Evolutionary conservation across 176 grass and related monocot genomes (phyloP).

Genomic region (Zizania latifolia): DNA sequence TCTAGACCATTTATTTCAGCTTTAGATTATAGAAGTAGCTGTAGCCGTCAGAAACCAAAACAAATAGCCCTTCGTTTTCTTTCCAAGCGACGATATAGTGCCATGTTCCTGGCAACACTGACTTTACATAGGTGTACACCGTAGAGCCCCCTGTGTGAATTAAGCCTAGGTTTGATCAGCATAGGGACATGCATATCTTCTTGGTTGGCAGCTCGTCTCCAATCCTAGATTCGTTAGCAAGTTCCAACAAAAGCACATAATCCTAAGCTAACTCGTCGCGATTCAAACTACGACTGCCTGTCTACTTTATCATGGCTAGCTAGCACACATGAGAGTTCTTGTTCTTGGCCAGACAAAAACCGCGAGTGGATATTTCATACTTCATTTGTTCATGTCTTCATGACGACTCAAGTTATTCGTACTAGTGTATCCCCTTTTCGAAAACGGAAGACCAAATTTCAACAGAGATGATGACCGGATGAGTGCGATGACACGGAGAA

Average conservation of each 20-base stretch:
- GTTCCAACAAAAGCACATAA: slow-evolving; percentile 51
- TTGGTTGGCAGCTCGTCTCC: slow-evolving; percentile 23
- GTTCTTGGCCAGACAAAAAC: not conserved
- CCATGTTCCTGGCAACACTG: no score
- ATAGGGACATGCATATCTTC: slow-evolving; percentile 46
- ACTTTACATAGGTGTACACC: no score
- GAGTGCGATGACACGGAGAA: not conserved
- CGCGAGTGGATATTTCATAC: no score
- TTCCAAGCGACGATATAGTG: no score
- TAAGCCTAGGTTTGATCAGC: not conserved
- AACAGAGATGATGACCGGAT: not conserved
- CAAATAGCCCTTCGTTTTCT: no score
- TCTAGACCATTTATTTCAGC: no score
- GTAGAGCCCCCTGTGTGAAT: not conserved
- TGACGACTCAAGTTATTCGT: not conserved
- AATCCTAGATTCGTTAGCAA: slow-evolving; percentile 50
- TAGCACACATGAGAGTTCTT: not conserved
- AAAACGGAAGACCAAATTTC: not conserved
- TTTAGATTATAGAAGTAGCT: no score
- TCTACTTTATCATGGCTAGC: not conserved
- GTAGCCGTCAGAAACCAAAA: no score
- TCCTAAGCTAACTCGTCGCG: slow-evolving; percentile 31
- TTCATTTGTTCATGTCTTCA: no score
- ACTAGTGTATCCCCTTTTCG: not conserved
- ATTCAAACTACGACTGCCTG: not conserved